phyloP scores from a whole-genome alignment of 2,329 filamentous ascomycete species.

The Camillea tinctor region DNA sequence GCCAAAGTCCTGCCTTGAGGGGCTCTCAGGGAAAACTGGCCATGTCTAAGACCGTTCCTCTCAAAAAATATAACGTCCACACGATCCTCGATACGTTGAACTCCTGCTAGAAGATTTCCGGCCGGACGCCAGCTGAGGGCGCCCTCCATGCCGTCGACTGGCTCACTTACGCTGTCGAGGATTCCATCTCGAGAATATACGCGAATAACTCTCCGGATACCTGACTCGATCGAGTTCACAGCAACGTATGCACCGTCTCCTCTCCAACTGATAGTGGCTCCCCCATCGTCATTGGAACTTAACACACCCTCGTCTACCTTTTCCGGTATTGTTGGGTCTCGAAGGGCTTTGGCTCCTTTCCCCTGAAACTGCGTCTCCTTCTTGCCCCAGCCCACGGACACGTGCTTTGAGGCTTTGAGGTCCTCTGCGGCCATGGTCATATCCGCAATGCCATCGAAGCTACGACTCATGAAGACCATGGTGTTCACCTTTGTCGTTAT shows the following conservation, averaged over 20 bases:
- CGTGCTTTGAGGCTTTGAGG: conserved; percentile 84
- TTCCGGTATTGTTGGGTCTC: conserved; percentile 93
- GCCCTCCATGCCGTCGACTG: conserved; percentile 86
- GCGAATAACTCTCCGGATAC: conserved; percentile 73
- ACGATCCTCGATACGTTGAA: conserved; percentile 69
- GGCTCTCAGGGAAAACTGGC: conserved; percentile 79
- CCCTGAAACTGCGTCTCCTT: conserved; percentile 98
- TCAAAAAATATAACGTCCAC: conserved; percentile 93
- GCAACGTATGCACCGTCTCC: conserved; percentile 92
- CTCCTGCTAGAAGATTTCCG: conserved; percentile 85
- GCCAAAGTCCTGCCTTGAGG: conserved; percentile 55
- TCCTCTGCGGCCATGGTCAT: conserved; percentile 71
- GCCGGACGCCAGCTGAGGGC: conserved; percentile 87
- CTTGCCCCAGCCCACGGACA: conserved; percentile 97
- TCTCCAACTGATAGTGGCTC: conserved; percentile 81
- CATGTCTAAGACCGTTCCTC: conserved; percentile 94
- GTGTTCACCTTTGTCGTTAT: conserved; percentile 78
- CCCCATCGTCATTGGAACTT: conserved; percentile 70
- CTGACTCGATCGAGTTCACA: conserved; percentile 73
- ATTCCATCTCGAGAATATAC: conserved; percentile 89
- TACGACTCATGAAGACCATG: conserved; percentile 87
- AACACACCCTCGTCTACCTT: conserved; percentile 80
- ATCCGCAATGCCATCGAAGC: conserved; percentile 81
- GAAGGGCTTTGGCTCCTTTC: conserved; percentile 78
- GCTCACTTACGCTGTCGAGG: conserved; percentile 91